These are phyloP conservation scores for Sphaerostilbella broomeana DNA, from an alignment of 2,329 filamentous ascomycete genomes.

Conservation along the genomic window DNA sequence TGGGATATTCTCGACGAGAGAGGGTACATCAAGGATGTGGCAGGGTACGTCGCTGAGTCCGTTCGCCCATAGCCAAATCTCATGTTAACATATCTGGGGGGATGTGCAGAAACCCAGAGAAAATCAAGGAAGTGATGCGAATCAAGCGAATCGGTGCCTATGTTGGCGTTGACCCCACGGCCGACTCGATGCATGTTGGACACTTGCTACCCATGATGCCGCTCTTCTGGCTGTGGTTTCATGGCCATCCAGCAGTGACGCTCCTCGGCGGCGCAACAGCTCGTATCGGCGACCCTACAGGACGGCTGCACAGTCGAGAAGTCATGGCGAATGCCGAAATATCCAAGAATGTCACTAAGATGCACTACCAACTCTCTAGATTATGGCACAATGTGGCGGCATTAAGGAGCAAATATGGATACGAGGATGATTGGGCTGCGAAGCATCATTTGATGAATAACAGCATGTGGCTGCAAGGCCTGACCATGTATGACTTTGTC, in stretches of 20 bases:
- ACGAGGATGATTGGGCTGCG: conserved; percentile 57
- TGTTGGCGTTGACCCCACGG: conserved; percentile 77
- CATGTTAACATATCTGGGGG: neutral
- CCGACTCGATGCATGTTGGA: conserved; percentile 70
- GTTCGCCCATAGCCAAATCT: too few species aligned
- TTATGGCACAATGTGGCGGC: conserved; percentile 68
- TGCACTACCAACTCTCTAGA: conserved; percentile 62
- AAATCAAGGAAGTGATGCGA: conserved; percentile 58
- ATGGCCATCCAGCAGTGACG: conserved; percentile 62
- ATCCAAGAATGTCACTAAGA: conserved; percentile 58
- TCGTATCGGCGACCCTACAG: conserved; percentile 73
- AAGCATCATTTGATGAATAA: conserved; percentile 71
- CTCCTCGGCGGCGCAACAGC: conserved; percentile 70
- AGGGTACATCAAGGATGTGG: conserved; percentile 66
- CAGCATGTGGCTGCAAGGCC: conserved; percentile 69
- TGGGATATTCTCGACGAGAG: conserved; percentile 63
- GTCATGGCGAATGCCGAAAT: conserved; percentile 45
- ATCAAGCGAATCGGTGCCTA: conserved; percentile 65
- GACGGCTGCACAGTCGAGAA: conserved; percentile 56
- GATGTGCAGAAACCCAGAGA: conserved; percentile 35
- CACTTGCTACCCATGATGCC: conserved; percentile 78
- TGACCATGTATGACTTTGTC: conserved; percentile 68
- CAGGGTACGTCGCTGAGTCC: too few species aligned
- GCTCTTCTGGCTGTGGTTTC: conserved; percentile 75
- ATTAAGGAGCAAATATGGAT: conserved; percentile 60